Evolutionary conservation across 768 basidiomycete genomes (phyloP), one percentile per base, ranked within the genome.

Genomic region (Royoungia palumana): DNA sequence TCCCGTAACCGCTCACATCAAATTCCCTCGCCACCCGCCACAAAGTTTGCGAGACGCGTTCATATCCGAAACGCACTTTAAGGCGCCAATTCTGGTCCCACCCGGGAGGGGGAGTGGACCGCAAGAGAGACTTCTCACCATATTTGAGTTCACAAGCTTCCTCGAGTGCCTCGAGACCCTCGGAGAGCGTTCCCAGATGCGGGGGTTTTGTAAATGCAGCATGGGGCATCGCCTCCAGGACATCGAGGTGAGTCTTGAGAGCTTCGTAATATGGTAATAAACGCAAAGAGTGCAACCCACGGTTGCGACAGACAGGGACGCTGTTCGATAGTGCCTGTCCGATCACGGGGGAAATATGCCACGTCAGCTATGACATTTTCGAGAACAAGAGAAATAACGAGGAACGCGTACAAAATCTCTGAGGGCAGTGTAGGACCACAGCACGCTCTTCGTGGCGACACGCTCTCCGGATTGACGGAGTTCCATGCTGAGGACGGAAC

Each of bases 401-500:
- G n/a, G 39, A 47, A 37, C 70, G 35, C 84, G 60, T 68, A 87
- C 85, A 61, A 88, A 88, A 67, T 88, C 82, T 48, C 86, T 70
- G 24, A 88, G 68, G 27, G 84, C 86, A 2, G 87, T 88, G 65
- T 88, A 88, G 1, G 83, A 83, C 86, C 86, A 88, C 46, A 88
- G 67, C 17, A 87, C 83, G 57, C 83, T 85, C 74, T 87, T 88
- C 8, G 86, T 87, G 8, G 87, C 87, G 17, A 87, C 84, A 25
- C 86, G 75, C 56, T 88, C 86, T 16, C 86, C 87, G 0, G 84
- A 82, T 64, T 89, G 83, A 24, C 87, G 76, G 66, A 89, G 75
- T 61, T 89, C 86, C 85, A 89, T 87, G 51, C 76, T 76, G 52
- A 89, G 79, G 40, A 76, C 78, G 1, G 80, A 74, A 16, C 86